Evolutionary conservation across 2,329 filamentous ascomycete species (phyloP).

Genomic region (Epichloe glyceriae): DNA sequence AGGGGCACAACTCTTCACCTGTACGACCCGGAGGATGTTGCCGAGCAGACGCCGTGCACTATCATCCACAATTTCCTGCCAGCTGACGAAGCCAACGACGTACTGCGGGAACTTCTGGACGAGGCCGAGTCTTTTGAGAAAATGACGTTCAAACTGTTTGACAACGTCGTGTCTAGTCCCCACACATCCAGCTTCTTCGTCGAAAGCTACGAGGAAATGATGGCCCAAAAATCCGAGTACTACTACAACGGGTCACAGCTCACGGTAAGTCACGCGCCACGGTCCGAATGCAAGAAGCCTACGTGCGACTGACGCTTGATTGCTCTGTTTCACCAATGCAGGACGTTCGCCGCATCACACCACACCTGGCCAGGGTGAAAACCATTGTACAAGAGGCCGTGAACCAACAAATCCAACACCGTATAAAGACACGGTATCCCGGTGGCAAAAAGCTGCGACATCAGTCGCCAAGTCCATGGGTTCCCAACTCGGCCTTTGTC

Average conservation of each 20-base stretch:
- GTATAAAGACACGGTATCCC: constrained; percentile 58
- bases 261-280: constrained; percentile 28
- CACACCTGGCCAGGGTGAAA: constrained; percentile 59
- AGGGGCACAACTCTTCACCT: constrained; percentile 77
- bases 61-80: constrained; percentile 88
- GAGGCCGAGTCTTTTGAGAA: constrained; percentile 61
- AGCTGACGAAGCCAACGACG: constrained; percentile 51
- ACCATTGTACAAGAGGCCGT: constrained; percentile 60
- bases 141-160: constrained; percentile 74
- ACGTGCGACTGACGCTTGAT: background rate
- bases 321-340: constrained; percentile 14
- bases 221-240: constrained; percentile 64
- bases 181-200: constrained; percentile 81
- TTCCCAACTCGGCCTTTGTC: constrained; percentile 81
- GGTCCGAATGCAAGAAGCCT: background rate
- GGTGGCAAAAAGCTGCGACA: constrained; percentile 60
- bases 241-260: constrained; percentile 70
- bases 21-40: constrained; percentile 69
- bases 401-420: constrained; percentile 60
- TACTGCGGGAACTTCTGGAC: constrained; percentile 62
- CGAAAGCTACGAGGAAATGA: constrained; percentile 55
- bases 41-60: constrained; percentile 74
- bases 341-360: constrained; percentile 66
- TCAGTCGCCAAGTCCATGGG: constrained; percentile 63
- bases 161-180: constrained; percentile 71